Percentiles rank a stretch among this genome's conserved stretches.
These are phyloP conservation scores for Penstemon davidsonii DNA, from an alignment of 257 asterid species.

Conservation along the genomic window DNA sequence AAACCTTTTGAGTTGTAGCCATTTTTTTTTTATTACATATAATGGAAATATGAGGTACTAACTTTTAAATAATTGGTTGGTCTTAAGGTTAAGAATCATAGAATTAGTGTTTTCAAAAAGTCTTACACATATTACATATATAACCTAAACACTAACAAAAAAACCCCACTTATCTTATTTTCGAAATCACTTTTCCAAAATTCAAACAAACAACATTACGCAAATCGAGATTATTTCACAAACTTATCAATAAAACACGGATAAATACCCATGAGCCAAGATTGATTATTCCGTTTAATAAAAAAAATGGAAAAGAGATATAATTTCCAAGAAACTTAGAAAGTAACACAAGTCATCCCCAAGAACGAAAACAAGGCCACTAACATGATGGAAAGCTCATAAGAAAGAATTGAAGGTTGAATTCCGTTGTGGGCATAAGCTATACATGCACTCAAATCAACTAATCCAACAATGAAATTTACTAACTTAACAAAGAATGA, in stretches of 20 bases:
- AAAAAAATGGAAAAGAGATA: background rate
- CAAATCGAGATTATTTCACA: background rate
- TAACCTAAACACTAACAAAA: no score
- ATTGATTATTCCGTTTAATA: background rate
- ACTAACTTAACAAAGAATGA: background rate
- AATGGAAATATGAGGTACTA: no score
- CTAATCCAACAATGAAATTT: background rate
- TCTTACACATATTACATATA: no score
- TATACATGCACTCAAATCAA: slow-evolving; percentile 2
- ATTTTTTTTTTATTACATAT: no score
- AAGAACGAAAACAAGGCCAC: background rate
- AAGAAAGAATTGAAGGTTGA: background rate
- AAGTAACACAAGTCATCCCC: background rate
- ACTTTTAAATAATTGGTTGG: no score
- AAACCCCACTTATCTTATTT: background rate
- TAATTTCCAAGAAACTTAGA: background rate
- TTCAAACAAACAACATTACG: background rate
- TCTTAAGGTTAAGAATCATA: no score
- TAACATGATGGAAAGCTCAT: background rate
- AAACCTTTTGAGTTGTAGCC: no score
- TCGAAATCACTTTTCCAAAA: background rate
- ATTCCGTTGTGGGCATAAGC: background rate
- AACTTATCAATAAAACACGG: background rate
- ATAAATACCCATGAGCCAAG: background rate
- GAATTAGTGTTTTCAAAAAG: no score